These are phyloP conservation scores for Geopyxis carbonaria DNA, from an alignment of 495 filamentous ascomycete species.

Conservation along the genomic window DNA sequence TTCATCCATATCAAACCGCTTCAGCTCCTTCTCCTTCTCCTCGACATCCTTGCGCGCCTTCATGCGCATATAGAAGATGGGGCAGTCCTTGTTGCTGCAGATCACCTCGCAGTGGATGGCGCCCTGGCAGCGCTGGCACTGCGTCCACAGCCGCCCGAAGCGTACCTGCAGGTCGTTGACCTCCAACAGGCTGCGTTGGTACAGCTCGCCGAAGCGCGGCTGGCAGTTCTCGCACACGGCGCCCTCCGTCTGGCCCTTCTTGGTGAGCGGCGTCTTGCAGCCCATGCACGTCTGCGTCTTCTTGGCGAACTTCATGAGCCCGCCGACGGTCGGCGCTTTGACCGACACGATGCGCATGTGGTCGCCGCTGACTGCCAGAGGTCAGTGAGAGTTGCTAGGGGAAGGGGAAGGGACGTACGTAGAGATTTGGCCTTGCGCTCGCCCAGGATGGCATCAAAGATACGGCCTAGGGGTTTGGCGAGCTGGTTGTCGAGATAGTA, in stretches of 20 bases:
- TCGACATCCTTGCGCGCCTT: slow-evolving; percentile 99
- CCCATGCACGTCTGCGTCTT: slow-evolving; percentile 97
- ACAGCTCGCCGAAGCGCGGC: slow-evolving; percentile 76
- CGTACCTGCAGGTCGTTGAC: slow-evolving; percentile 82
- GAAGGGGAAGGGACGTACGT: slow-evolving; percentile 18
- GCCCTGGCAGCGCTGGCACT: slow-evolving; percentile 95
- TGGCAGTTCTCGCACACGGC: slow-evolving; percentile 78
- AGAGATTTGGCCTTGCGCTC: slow-evolving; percentile 74
- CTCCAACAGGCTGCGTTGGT: slow-evolving; percentile 74
- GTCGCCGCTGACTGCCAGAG: slow-evolving; percentile 47
- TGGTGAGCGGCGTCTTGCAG: slow-evolving; percentile 84
- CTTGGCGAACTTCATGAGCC: slow-evolving; percentile 95
- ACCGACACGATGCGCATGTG: slow-evolving; percentile 87
- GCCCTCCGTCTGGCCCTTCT: slow-evolving; percentile 60
- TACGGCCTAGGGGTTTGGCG: slow-evolving; percentile 77
- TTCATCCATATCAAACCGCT: slow-evolving; percentile 71
- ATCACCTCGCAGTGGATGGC: slow-evolving; percentile 97
- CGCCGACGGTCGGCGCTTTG: slow-evolving; percentile 72
- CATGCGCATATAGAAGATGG: slow-evolving; percentile 99
- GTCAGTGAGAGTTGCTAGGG: no score
- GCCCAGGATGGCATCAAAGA: slow-evolving; percentile 93
- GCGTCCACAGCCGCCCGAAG: slow-evolving; percentile 89
- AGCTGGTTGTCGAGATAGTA: slow-evolving; percentile 99
- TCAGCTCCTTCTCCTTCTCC: slow-evolving; percentile 79
- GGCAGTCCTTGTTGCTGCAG: slow-evolving; percentile 87